These are phyloP conservation scores for Cyclotella sp. DNA, from an alignment of 108 stramenopile genomes.

Conservation along the genomic window DNA sequence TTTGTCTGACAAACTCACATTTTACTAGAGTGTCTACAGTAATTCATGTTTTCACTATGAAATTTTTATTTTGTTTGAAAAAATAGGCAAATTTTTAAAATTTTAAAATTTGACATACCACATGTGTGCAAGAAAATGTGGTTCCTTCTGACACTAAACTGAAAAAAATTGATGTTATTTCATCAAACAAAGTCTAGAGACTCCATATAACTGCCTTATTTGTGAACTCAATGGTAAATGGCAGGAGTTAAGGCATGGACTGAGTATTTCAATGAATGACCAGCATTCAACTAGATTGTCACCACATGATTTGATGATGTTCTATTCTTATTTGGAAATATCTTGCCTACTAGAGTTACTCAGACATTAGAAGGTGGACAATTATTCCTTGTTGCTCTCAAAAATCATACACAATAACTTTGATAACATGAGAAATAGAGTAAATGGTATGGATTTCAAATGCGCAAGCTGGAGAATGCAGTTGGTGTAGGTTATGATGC, in stretches of 20 bases:
- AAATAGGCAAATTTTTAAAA: no score
- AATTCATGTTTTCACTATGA: no score
- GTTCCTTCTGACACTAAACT: no score
- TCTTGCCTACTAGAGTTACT: slow-evolving; percentile 55
- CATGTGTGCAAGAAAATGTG: no score
- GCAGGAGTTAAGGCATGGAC: slow-evolving; percentile 17
- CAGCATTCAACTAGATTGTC: slow-evolving; percentile 44
- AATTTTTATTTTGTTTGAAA: no score
- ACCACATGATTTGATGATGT: slow-evolving; percentile 81
- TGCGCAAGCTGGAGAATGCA: slow-evolving; percentile 68
- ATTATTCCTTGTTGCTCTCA: slow-evolving; percentile 76
- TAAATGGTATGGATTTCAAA: slow-evolving; percentile 72
- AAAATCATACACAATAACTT: slow-evolving; percentile 73
- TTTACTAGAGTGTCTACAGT: no score
- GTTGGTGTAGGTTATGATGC: slow-evolving; percentile 40
- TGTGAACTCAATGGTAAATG: slow-evolving; percentile 1
- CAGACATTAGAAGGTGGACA: slow-evolving; percentile 79
- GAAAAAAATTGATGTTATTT: no score
- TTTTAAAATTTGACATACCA: no score
- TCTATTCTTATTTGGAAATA: slow-evolving; percentile 71
- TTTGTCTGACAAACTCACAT: no score
- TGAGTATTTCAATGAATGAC: slow-evolving; percentile 18
- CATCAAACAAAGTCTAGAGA: no score
- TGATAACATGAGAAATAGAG: slow-evolving; percentile 61
- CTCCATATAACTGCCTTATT: no score